Percentiles rank a stretch among this genome's conserved stretches.
Evolutionary conservation across 2,329 filamentous ascomycete genomes (phyloP).

Genomic region (Apiospora phragmitis): DNA sequence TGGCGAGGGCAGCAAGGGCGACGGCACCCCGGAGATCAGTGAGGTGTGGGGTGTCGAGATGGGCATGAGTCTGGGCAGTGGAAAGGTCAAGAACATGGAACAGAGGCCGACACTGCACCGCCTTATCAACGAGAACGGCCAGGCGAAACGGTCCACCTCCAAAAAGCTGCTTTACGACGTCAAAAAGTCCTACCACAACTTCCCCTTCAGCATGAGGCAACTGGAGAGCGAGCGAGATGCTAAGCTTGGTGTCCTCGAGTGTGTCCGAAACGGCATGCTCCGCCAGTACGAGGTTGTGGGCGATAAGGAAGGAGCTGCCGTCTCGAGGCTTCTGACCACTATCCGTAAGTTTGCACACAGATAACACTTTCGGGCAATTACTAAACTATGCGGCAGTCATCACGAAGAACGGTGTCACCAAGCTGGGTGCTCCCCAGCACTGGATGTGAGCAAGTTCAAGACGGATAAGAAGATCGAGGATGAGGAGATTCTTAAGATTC

Average conservation of each 20-base stretch:
- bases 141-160: slow-evolving; percentile 90
- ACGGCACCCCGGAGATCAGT: slow-evolving; percentile 82
- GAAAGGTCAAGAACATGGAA: slow-evolving; percentile 91
- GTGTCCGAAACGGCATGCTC: slow-evolving; percentile 88
- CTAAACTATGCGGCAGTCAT: slow-evolving; percentile 62
- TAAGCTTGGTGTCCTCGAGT: slow-evolving; percentile 95
- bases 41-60: slow-evolving; percentile 99
- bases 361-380: slow-evolving; percentile 18
- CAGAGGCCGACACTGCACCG: slow-evolving; percentile 91
- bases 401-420: slow-evolving; percentile 94
- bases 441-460: slow-evolving; percentile 82
- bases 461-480: slow-evolving; percentile 98
- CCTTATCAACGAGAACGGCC: slow-evolving; percentile 87
- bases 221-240: slow-evolving; percentile 94
- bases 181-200: slow-evolving; percentile 94
- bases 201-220: slow-evolving; percentile 97
- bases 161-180: slow-evolving; percentile 91
- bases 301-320: slow-evolving; percentile 84
- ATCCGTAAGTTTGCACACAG: slow-evolving; percentile 67
- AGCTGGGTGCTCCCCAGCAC: slow-evolving; percentile 73
- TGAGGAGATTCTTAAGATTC: slow-evolving; percentile 91
- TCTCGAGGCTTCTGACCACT: slow-evolving; percentile 86
- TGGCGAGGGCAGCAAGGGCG: slow-evolving; percentile 84
- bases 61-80: slow-evolving; percentile 84
- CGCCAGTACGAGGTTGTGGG: slow-evolving; percentile 95